phyloP scores from a whole-genome alignment of 108 stramenopile species.

The Cyclostephanos invisitatus region DNA sequence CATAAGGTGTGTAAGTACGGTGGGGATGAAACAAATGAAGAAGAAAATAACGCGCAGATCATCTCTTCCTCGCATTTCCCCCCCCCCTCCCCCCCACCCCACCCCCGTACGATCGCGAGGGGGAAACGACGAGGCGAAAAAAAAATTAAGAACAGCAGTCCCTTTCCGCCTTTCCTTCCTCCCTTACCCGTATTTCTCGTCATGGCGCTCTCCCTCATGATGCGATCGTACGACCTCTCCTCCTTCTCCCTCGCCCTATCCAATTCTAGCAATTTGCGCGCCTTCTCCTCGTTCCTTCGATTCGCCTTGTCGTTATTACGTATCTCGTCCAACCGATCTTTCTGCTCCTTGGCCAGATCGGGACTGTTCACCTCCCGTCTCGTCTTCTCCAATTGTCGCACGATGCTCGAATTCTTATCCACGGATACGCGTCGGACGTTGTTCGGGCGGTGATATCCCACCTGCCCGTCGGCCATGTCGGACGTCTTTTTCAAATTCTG shows the following conservation, averaged over 20 bases:
- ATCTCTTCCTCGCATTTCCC: no score
- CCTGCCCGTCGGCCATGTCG: constrained; percentile 79
- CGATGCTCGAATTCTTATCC: constrained; percentile 77
- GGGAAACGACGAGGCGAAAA: no score
- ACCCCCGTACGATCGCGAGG: no score
- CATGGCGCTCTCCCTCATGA: constrained; percentile 68
- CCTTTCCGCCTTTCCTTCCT: no score
- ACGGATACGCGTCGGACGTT: constrained; percentile 73
- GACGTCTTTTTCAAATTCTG: constrained; percentile 78
- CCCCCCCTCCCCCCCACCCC: no score
- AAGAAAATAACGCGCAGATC: no score
- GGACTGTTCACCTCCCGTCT: constrained; percentile 61
- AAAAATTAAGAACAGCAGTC: no score
- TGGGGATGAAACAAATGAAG: no score
- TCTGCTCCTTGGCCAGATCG: constrained; percentile 67
- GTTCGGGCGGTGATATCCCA: constrained; percentile 80
- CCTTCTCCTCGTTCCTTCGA: constrained; percentile 64
- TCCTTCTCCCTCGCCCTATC: constrained; percentile 55
- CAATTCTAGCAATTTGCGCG: constrained; percentile 55
- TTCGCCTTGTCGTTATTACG: constrained; percentile 59
- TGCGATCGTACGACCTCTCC: constrained; percentile 74
- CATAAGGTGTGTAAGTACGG: no score
- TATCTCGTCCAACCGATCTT: constrained; percentile 64
- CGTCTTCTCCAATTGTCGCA: constrained; percentile 77
- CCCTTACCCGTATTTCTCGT: constrained; percentile 51